Evolutionary conservation across 2,329 filamentous ascomycete genomes (phyloP), one percentile per base, ranked within the genome.

Genomic region (Diaporthe batatas): DNA sequence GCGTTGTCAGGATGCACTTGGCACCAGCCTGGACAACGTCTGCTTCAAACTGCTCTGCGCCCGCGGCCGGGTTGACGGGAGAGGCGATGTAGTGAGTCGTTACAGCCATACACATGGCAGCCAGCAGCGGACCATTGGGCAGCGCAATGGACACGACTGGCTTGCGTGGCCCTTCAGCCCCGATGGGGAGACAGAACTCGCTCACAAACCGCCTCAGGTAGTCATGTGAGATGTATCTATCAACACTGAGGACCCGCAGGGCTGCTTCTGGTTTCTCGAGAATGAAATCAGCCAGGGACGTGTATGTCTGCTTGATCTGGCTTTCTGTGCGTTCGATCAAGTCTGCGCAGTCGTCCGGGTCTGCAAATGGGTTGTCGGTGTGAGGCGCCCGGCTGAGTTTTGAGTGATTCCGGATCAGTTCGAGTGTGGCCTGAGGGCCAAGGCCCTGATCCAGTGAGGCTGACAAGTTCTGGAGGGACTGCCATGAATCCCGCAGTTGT

Each of bases 71-170:
- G 49, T 75, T 73, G 34, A 76, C 73, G 1, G 75, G 76, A 3
- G 76, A 75, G 12, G 74, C 75, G 23, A 68, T 68, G 64, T 77
- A 76, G 59, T 75, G 75, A 23, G 72, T 68, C 0, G 74, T 71
- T 3, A 76, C 76, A 34, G 76, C 76, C 8, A 77, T 32, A n/a
- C 73, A 76, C 16, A 76, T 70, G 10, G 76, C 75, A 12, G 75
- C 74, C 25, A 76, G 59, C 8, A 77, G 65, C 6, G 76, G 75
- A 10, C 75, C 74, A 36, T 76, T 75, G 1, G 76, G 75, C 0
- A 77, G 47, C 16, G 75, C 67, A 51, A 77, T 72, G 11, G 75
- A 70, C 0, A 74, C 59, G 44, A 67, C 76, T 16, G 74, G 74
- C 53, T 75, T 75, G 44, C 51, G 42, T 0, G n/a, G 14, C 0